A percentile compares a stretch with the other conserved stretches of the same genome.
phyloP scores from a whole-genome alignment of 1,284 basidiomycete genomes.

The Cutaneotrichosporon daszewskae region DNA sequence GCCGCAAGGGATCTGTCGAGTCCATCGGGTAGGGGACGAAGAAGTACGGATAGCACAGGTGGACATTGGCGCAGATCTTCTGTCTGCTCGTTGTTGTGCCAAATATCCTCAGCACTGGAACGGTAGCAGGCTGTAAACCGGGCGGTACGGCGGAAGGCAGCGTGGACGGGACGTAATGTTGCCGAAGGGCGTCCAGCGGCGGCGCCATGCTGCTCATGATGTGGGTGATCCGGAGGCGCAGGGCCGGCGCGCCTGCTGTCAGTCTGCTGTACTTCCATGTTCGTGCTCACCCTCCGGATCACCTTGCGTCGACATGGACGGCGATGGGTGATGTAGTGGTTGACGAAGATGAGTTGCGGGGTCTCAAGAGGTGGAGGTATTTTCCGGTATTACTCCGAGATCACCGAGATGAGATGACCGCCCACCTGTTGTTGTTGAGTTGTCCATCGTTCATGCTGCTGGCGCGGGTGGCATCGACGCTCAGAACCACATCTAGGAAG shows the following conservation, averaged over 20 bases:
- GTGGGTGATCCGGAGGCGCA: conserved; percentile 48
- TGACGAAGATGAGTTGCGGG: too few relatives aligned
- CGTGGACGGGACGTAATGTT: conserved; percentile 51
- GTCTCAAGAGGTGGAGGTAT: too few relatives aligned
- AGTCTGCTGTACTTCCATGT: neutral
- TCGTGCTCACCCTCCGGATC: conserved; percentile 22
- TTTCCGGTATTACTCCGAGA: too few relatives aligned
- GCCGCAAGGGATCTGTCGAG: conserved; percentile 39
- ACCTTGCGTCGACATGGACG: conserved; percentile 18
- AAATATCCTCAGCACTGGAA: conserved; percentile 80
- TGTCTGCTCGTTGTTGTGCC: conserved; percentile 72
- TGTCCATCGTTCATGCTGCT: too few relatives aligned
- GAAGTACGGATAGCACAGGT: conserved; percentile 60
- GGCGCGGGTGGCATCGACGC: too few relatives aligned
- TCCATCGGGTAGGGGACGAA: conserved; percentile 54
- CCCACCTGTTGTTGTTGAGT: too few relatives aligned
- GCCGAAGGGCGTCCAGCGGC: conserved; percentile 31
- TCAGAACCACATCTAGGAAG: too few relatives aligned
- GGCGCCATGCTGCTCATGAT: conserved; percentile 44
- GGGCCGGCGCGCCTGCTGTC: conserved; percentile 22
- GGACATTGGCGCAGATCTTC: conserved; percentile 81
- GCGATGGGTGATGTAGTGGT: too few relatives aligned
- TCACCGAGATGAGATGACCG: too few relatives aligned
- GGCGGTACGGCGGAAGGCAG: conserved; percentile 51
- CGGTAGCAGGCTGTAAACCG: conserved; percentile 52